Evolutionary conservation across 2,329 filamentous ascomycete species (phyloP), one percentile per base, ranked within the genome.

Genomic region (Beauveria caledonica): DNA sequence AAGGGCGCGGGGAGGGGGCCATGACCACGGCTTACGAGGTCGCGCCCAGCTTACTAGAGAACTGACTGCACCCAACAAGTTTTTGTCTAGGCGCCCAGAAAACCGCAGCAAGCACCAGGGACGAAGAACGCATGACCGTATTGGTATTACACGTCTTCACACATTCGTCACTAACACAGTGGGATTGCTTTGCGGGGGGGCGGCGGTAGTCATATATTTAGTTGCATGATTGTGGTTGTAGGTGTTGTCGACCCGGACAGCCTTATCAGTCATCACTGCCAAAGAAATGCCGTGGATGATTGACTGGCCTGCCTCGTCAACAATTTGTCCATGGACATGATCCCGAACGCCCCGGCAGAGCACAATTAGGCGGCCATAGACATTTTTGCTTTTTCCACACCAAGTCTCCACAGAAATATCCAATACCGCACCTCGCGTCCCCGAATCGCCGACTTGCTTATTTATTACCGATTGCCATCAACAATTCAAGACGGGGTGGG

Each of bases 31-130:
- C 54, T 56, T 56, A 46, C 42, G 40, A 55, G n/a, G 21, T 53
- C 8, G 27, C 42, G 53, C 53, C 53, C 53, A 48, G 42, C 42
- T 56, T 46, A 45, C 15, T n/a, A 56, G 54, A 48, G 53, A 48
- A 56, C 27, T 23, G 5, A 57, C 13, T 36, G 44, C 21, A 45
- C 5, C 42, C 23, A 27, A 19, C 23, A 36, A 15, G 33, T 36
- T 15, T 5, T 36, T 36, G 21, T 13, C 15, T 19, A 3, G 36
- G 39, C 51, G 39, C 19, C 33, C 25, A 45, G 10, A 19, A 19
- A 45, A 21, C 10, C n/a, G 19, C 44, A 45, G 19, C 44, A 19
- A 19, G 19, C n/a, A 19, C 44, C 44, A 11, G 6, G n/a, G 10
- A 23, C 11, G n/a, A 19, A 13, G 19, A 19, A 11, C 23, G n/a